Evolutionary conservation across 2,329 filamentous ascomycete species (phyloP).

Genomic region (Penicillium sp.): DNA sequence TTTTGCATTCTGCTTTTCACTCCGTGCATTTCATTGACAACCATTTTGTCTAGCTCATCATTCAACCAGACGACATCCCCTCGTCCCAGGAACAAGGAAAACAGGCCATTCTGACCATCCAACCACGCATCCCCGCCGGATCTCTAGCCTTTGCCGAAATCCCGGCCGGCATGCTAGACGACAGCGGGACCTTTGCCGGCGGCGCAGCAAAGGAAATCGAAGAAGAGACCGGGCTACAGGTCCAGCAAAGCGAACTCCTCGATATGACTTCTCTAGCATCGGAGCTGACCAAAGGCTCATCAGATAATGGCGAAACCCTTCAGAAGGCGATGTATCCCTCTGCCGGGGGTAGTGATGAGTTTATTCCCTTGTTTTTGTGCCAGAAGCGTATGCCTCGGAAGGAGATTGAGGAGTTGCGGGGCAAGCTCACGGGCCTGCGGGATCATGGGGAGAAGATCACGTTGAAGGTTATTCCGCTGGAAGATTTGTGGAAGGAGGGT

Average conservation of each 20-base stretch:
- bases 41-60: constrained; percentile 48
- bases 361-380: constrained; percentile 59
- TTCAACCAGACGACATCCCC: constrained; percentile 55
- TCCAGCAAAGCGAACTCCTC: constrained; percentile 53
- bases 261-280: constrained; percentile 58
- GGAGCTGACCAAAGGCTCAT: constrained; percentile 17
- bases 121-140: constrained; percentile 59
- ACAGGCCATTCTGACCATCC: constrained; percentile 57
- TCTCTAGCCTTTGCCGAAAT: constrained; percentile 59
- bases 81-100: constrained; percentile 45
- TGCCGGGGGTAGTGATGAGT: constrained; percentile 61
- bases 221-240: constrained; percentile 59
- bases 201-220: constrained; percentile 59
- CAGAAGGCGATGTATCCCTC: constrained; percentile 57
- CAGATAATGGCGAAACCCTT: constrained; percentile 38
- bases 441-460: constrained; percentile 62
- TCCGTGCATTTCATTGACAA: not conserved
- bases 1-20: not conserved
- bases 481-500: constrained; percentile 57
- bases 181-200: constrained; percentile 55
- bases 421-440: constrained; percentile 57
- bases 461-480: constrained; percentile 55
- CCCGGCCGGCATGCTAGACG: constrained; percentile 64
- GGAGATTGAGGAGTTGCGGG: constrained; percentile 54
- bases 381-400: constrained; percentile 54